Evolutionary conservation across 2,329 filamentous ascomycete genomes (phyloP), one percentile per base, ranked within the genome.

Genomic region (Tricladium varicosporioides): DNA sequence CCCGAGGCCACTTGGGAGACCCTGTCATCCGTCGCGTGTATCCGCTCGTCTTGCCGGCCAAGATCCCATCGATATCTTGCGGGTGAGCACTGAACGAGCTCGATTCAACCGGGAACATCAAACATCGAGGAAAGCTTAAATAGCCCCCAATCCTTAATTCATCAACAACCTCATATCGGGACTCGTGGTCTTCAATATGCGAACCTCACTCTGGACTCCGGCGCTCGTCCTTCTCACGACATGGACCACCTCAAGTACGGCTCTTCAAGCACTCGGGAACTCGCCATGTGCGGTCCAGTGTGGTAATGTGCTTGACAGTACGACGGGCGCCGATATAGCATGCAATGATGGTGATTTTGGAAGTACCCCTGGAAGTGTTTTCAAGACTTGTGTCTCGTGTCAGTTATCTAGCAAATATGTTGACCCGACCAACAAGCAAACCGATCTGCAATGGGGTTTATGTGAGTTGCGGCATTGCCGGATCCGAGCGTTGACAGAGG

Each of bases 391-490:
- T 49, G 45, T 69, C 14, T 51, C 54, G n/a, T 70, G 68, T 47
- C 62, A 69, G 54, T 51, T 70, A 14, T 68, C 65, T 1, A 86
- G 84, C 69, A 69, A 71, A 4, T 83, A 78, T 62, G 64, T 70
- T 1, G 68, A 71, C 60, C 70, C 66, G 5, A 53, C 64, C 5
- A 67, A 72, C 15, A 75, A 74, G 13, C 63, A 77, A 55, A 79
- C 82, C 1, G 84, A 87, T 63, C 70, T 80, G 10, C 74, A 82
- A 61, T 78, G 75, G 60, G 71, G 78, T 51, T 70, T 86, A 14
- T 86, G 83, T 86, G 71, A 64, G 82, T 74, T 14, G 51, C 22
- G 15, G 27, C 33, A 22, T 10, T 27, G 22, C 22, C 22, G 22
- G 22, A 27, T 10, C 40, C 36, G 14, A 22, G n/a, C n/a, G 16